Base-by-base conservation (phyloP, 257 asterid genomes). In the Asclepias syriaca region DNA sequence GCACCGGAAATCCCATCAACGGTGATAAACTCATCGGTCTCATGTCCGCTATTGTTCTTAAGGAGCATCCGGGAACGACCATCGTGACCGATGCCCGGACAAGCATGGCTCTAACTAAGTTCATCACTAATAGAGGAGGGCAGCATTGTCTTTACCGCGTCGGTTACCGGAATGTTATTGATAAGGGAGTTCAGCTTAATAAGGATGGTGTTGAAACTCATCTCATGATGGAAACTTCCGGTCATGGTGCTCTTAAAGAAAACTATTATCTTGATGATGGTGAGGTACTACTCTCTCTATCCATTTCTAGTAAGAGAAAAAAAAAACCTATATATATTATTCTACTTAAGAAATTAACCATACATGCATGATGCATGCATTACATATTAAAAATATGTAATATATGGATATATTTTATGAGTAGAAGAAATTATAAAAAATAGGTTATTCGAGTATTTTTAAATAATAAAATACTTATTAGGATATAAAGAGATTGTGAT, bases 181-280 rank as follows among this genome's bases (percentile, higher is more conserved):
- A 93, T 68, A 93, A 93, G 68, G 98, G 98, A 0, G 87, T 80
- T 45, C 85, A 84, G 70, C 91, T 93, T 12, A 89, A 87, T 24
- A 8, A 71, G 72, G 90, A 87, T 27, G 96, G 92, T 2, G 55
- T 93, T 39, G 96, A 93, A 21, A 72, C 98, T 5, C 97, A 93
- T 84, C 88, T 93, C 34, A 93, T 90, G 98, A 93, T 90, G 98
- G 98, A 93, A 69, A 90, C 95, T 0, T 77, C 88, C 0, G 98
- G 98, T 0, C 98, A 93, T 77, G 98, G 97, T 46, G 98, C 98
- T 40, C 87, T 93, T 16, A 90, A 86, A 66, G 98, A 93, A 70
- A 90, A 93, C 59, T 72, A 86, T 75, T 93, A 87, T 75, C 97
- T 93, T 60, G 98, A 93, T 81, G 98, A 93, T 74, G 98, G 97